These are phyloP conservation scores for Serendipita vermifera DNA, from an alignment of 768 basidiomycete genomes.

Conservation along the genomic window DNA sequence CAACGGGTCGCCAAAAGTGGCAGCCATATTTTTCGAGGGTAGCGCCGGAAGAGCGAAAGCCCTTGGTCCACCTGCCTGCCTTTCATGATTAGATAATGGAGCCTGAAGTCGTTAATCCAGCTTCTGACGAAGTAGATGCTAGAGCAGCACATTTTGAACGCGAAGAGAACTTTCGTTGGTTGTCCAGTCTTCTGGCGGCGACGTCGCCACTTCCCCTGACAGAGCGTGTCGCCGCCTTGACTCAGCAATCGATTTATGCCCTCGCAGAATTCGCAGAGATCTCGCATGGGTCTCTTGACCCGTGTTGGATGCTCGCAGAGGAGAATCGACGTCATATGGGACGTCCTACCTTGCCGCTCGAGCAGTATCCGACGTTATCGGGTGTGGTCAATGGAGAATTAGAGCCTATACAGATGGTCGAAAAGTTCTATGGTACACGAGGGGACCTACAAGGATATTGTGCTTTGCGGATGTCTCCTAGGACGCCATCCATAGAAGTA, in stretches of 20 bases:
- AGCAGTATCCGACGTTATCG: slow-evolving; percentile 28
- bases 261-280: slow-evolving; percentile 46
- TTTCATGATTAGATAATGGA: too few species aligned
- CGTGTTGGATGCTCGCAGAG: slow-evolving; percentile 28
- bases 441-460: slow-evolving; percentile 37
- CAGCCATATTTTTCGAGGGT: not conserved
- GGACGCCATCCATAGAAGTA: not conserved
- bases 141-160: slow-evolving; percentile 25
- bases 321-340: slow-evolving; percentile 21
- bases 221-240: slow-evolving; percentile 26
- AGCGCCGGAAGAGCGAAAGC: too few species aligned
- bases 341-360: slow-evolving; percentile 36
- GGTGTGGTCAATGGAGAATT: slow-evolving; percentile 15
- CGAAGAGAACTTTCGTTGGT: slow-evolving; percentile 43
- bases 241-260: slow-evolving; percentile 25
- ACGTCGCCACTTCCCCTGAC: slow-evolving; percentile 34
- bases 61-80: too few species aligned
- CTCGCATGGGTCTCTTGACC: slow-evolving; percentile 32
- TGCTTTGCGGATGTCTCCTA: slow-evolving; percentile 27
- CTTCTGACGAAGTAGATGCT: not conserved
- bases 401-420: slow-evolving; percentile 25
- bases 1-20: not conserved
- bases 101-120: too few species aligned
- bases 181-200: slow-evolving; percentile 36
- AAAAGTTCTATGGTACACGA: slow-evolving; percentile 30